Percentiles rank a stretch among this genome's conserved stretches.
These are phyloP conservation scores for sorghum (Sorghum bicolor) DNA, from an alignment of 176 grass and related monocot genomes.

Conservation along the genomic window Sorghum_bicolor_NCBIv3 NC_012877.2:59706001-59706500, in stretches of 20 bases:
- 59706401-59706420: not conserved
- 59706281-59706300: conserved; percentile 95
- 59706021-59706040: conserved; percentile 39
- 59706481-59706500: not conserved
- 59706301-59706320: conserved; percentile 87
- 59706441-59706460: not conserved
- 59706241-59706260: conserved; percentile 19
- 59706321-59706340: conserved; percentile 49
- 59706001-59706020: conserved; percentile 44
- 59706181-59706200: not conserved
- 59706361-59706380: conserved; percentile 12
- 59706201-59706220: not conserved
- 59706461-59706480: not conserved
- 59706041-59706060: conserved; percentile 12
- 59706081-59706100: conserved; percentile 63
- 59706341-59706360: not conserved
- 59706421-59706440: not conserved
- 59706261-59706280: conserved; percentile 45
- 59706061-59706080: conserved; percentile 63
- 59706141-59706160: conserved; percentile 82
- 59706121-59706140: conserved; percentile 80
- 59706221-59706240: not conserved
- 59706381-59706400: not conserved
- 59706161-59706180: conserved; percentile 31
- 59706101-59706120: conserved; percentile 79